phyloP scores from a whole-genome alignment of 2,329 filamentous ascomycete genomes.

The Epichloe baconii region DNA sequence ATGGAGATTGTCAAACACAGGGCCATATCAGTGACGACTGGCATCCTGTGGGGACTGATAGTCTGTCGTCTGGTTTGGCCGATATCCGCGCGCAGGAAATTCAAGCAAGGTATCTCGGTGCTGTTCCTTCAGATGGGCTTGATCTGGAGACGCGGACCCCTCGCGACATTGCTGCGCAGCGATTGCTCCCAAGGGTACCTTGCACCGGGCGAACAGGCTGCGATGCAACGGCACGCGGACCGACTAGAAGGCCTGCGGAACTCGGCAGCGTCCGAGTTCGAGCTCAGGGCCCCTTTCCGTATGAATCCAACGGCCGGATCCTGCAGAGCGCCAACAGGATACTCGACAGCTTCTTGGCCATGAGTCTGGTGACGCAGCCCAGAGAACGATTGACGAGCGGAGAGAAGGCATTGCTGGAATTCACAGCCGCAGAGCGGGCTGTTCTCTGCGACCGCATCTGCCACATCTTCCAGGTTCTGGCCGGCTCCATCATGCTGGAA shows the following conservation, averaged over 20 bases:
- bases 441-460: constrained; percentile 74
- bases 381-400: constrained; percentile 60
- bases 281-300: constrained; percentile 73
- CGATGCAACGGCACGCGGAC: constrained; percentile 61
- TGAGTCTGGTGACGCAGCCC: constrained; percentile 78
- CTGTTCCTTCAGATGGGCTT: constrained; percentile 84
- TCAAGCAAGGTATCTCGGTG: constrained; percentile 72
- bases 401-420: constrained; percentile 62
- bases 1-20: constrained; percentile 73
- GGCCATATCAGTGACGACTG: constrained; percentile 66
- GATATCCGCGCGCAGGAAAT: constrained; percentile 69
- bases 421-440: constrained; percentile 64
- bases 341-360: constrained; percentile 80
- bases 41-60: constrained; percentile 77
- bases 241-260: constrained; percentile 57
- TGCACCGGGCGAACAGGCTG: constrained; percentile 68
- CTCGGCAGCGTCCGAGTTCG: constrained; percentile 65
- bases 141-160: constrained; percentile 81
- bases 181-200: constrained; percentile 53
- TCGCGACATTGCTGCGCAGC: constrained; percentile 56
- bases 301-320: constrained; percentile 53
- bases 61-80: constrained; percentile 81
- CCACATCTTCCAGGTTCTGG: constrained; percentile 68
- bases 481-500: constrained; percentile 77
- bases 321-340: constrained; percentile 64